Evolutionary conservation across 2,329 filamentous ascomycete genomes (phyloP).

Genomic region (Scorias spongiosa): DNA sequence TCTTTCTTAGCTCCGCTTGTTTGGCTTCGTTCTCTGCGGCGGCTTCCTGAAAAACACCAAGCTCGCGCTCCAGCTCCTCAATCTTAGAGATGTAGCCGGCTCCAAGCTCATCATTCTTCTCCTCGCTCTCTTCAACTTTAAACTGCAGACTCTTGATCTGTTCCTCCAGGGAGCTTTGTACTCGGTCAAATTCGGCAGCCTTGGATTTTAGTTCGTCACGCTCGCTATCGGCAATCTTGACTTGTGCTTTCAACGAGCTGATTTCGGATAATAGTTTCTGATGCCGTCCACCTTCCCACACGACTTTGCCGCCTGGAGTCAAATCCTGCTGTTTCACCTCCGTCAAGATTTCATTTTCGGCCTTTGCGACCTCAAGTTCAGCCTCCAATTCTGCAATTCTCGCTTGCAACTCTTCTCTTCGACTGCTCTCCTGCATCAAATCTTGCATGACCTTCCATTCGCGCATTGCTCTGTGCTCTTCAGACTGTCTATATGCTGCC

Average conservation of each 20-base stretch:
- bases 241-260: slow-evolving; percentile 5
- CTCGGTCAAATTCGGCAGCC: slow-evolving; percentile 16
- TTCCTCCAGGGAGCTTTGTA: slow-evolving; percentile 5
- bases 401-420: slow-evolving; percentile 10
- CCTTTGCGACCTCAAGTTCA: slow-evolving; percentile 9
- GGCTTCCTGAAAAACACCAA: background rate
- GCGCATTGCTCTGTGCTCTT: slow-evolving; percentile 2
- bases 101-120: slow-evolving; percentile 16
- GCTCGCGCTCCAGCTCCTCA: slow-evolving; percentile 4
- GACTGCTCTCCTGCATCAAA: slow-evolving; percentile 13
- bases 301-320: background rate
- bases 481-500: background rate
- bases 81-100: slow-evolving; percentile 3
- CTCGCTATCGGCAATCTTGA: slow-evolving; percentile 7
- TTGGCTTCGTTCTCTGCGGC: background rate
- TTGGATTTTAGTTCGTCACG: slow-evolving; percentile 17
- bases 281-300: background rate
- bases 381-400: slow-evolving; percentile 13
- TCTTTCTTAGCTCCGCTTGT: background rate
- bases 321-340: slow-evolving; percentile 1
- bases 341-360: slow-evolving; percentile 6
- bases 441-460: slow-evolving; percentile 17
- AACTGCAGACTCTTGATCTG: slow-evolving; percentile 12
- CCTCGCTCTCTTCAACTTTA: slow-evolving; percentile 15
- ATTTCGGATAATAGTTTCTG: background rate